phyloP scores from a whole-genome alignment of 371 early-diverging fungal genomes.

The Mortierella sp. region DNA sequence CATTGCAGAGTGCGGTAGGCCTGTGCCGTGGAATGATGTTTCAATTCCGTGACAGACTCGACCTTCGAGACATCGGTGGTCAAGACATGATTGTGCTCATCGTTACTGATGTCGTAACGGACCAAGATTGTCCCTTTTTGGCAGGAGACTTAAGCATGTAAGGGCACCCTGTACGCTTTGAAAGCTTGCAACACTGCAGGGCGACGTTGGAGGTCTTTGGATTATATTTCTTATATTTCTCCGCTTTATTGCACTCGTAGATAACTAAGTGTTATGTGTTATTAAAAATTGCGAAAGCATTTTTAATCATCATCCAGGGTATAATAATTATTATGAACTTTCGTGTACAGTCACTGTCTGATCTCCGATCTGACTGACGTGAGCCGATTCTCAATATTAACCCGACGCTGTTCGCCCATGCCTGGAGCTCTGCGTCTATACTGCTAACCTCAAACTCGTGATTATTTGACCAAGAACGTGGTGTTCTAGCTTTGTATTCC shows the following conservation, averaged over 20 bases:
- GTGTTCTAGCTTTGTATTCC: not conserved
- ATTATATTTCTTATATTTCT: not conserved
- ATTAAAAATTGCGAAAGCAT: too few species aligned
- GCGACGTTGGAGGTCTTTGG: not conserved
- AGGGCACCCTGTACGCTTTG: not conserved
- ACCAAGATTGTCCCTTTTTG: not conserved
- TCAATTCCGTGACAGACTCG: too few species aligned
- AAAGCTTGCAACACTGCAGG: not conserved
- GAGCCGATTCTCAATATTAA: not conserved
- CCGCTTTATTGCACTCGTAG: not conserved
- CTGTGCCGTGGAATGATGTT: too few species aligned
- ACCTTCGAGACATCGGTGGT: too few species aligned
- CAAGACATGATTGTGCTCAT: not conserved
- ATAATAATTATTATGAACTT: not conserved
- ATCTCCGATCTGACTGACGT: not conserved
- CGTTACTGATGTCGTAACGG: not conserved
- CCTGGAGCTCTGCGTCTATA: not conserved
- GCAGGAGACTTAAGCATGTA: not conserved
- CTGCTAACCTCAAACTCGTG: not conserved
- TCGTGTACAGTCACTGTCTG: not conserved
- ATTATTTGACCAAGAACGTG: not conserved
- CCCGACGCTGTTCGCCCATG: conserved; percentile 1
- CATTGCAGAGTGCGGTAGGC: too few species aligned
- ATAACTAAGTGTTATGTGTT: not conserved
- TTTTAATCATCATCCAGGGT: not conserved